Conservation (phyloP, 2,329 filamentous ascomycete species). For the Trichophyton schoenleinii region DNA sequence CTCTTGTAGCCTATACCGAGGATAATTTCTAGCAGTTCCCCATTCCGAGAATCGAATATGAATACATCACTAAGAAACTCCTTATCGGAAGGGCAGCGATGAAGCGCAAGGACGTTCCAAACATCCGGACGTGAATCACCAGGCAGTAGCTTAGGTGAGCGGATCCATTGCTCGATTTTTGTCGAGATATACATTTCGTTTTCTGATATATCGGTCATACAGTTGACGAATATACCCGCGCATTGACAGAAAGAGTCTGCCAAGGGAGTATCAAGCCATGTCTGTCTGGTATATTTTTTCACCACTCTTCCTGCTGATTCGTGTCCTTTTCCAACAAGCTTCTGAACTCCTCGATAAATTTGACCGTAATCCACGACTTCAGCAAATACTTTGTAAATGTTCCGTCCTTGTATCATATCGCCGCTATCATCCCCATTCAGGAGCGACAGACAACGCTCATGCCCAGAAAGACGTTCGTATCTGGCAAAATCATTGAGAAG, state of each 20-base stretch:
- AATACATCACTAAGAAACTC: conserved; percentile 6
- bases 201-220: conserved; percentile 7
- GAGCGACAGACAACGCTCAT: conserved; percentile 2
- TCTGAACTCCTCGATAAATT: conserved; percentile 19
- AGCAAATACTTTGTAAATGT: conserved; percentile 9
- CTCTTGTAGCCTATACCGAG: conserved; percentile 7
- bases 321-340: conserved; percentile 6
- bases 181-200: conserved; percentile 8
- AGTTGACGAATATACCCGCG: conserved; percentile 7
- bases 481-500: conserved; percentile 5
- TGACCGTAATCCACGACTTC: conserved; percentile 19
- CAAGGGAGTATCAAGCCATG: conserved; percentile 5
- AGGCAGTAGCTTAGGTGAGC: conserved; percentile 4
- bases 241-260: conserved; percentile 7
- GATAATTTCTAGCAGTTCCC: conserved; percentile 5
- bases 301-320: conserved; percentile 5
- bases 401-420: conserved; percentile 8
- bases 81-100: conserved; percentile 4
- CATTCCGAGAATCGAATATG: conserved; percentile 3
- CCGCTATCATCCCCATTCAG: conserved; percentile 3
- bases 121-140: neutral
- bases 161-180: conserved; percentile 8
- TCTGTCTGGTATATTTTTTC: neutral
- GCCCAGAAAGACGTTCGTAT: conserved; percentile 5
- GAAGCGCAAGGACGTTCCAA: conserved; percentile 4